Percentiles rank a stretch among this genome's conserved stretches.
Conservation (phyloP, 345 rosid species). For the Hibiscus mutabilis region DNA sequence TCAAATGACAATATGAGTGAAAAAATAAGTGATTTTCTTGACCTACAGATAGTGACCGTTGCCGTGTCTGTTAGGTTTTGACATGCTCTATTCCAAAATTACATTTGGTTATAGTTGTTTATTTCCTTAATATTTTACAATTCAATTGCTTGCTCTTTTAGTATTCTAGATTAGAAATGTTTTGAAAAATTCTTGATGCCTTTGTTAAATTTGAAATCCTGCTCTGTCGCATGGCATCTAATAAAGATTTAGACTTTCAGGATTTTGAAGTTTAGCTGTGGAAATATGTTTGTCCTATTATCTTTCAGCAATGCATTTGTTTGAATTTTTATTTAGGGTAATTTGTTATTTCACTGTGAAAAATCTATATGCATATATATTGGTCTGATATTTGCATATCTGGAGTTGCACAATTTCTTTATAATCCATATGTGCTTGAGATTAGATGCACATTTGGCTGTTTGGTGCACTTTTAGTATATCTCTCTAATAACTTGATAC, state of each 20-base stretch:
- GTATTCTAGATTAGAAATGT: no score
- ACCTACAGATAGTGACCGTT: neutral
- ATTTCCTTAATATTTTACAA: neutral
- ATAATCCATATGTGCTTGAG: neutral
- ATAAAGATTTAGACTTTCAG: neutral
- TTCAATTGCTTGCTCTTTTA: neutral
- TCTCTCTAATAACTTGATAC: no score
- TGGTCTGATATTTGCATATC: neutral
- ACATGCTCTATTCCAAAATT: neutral
- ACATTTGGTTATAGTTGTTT: neutral
- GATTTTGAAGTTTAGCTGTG: neutral
- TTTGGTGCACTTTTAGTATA: neutral
- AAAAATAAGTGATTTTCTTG: conserved; percentile 10
- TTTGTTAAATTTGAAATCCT: neutral
- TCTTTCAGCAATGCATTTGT: neutral
- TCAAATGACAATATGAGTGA: no score
- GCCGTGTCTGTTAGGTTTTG: neutral
- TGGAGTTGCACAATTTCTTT: neutral
- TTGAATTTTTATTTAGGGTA: neutral
- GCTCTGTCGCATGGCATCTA: neutral
- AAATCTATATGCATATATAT: neutral
- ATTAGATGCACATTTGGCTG: neutral
- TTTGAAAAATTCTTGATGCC: neutral
- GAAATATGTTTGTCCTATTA: neutral
- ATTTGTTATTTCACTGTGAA: neutral